Conservation (phyloP, 2,329 filamentous ascomycete genomes). For the Sarocladium brachiariae region DNA sequence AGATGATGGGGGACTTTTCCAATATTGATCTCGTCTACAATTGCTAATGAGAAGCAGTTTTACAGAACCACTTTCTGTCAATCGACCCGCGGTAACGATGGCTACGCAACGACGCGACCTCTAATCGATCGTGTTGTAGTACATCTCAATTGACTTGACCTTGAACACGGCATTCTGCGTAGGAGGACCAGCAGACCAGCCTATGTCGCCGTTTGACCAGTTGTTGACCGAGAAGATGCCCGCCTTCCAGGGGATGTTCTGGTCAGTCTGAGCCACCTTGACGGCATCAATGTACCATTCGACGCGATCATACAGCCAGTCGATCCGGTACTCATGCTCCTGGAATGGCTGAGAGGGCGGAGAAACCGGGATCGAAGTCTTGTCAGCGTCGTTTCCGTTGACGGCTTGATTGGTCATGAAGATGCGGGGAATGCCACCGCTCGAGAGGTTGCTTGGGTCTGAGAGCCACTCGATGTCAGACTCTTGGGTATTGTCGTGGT, state of each 20-base stretch:
- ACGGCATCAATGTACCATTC: conserved; percentile 22
- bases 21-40: too few species aligned
- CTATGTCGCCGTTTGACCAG: conserved; percentile 24
- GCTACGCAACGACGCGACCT: too few species aligned
- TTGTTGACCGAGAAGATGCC: conserved; percentile 26
- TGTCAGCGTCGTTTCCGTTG: conserved; percentile 15
- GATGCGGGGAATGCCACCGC: conserved; percentile 18
- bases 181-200: conserved; percentile 24
- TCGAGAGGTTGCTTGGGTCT: conserved; percentile 20
- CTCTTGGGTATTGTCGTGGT: conserved; percentile 21
- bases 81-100: too few species aligned
- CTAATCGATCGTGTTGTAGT: conserved; percentile 19
- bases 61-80: background rate
- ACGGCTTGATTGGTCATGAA: conserved; percentile 26
- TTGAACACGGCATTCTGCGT: conserved; percentile 21
- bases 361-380: conserved; percentile 14
- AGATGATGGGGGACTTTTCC: too few species aligned
- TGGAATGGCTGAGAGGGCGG: conserved; percentile 8
- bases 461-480: conserved; percentile 27
- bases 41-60: too few species aligned
- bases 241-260: conserved; percentile 18
- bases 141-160: conserved; percentile 23
- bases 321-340: conserved; percentile 26
- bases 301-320: conserved; percentile 21
- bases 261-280: conserved; percentile 19